Percentiles rank a stretch among this genome's conserved stretches.
These are phyloP conservation scores for Sugiyamaella chiloensis DNA, from an alignment of 805 yeast species.

Conservation along the genomic window DNA sequence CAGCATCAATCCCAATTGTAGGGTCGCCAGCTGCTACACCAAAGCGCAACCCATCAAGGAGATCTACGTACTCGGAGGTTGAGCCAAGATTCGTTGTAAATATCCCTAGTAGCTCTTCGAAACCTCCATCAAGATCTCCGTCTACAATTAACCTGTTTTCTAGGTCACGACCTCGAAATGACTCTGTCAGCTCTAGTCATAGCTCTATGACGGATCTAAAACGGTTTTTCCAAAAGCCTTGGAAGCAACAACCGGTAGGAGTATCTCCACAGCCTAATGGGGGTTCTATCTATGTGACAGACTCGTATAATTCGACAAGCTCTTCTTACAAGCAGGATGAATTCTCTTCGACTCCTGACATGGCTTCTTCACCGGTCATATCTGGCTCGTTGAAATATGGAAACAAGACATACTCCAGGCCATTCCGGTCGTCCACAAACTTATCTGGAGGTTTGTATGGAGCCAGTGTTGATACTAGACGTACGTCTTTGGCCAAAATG, in stretches of 20 bases:
- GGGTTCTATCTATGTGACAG: constrained; percentile 8
- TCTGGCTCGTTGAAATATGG: constrained; percentile 9
- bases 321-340: background rate
- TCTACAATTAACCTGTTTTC: constrained; percentile 37
- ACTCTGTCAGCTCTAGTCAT: constrained; percentile 34
- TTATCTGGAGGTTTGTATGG: constrained; percentile 14
- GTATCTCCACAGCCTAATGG: background rate
- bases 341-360: background rate
- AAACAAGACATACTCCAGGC: constrained; percentile 8
- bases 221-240: constrained; percentile 46
- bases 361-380: constrained; percentile 6
- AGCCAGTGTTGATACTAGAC: constrained; percentile 21
- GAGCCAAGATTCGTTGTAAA: constrained; percentile 86
- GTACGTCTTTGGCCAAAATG: constrained; percentile 48
- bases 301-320: constrained; percentile 8
- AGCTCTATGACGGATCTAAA: constrained; percentile 39
- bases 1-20: background rate
- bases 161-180: constrained; percentile 34
- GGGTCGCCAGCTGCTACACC: constrained; percentile 13
- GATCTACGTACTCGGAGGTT: constrained; percentile 34
- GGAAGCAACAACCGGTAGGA: constrained; percentile 27
- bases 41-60: constrained; percentile 14
- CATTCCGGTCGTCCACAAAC: constrained; percentile 22
- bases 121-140: constrained; percentile 24
- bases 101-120: constrained; percentile 34